Evolutionary conservation across 1,139 yeast genomes (phyloP), one percentile per base, ranked within the genome.

Genomic region (Zygoascus sp.): DNA sequence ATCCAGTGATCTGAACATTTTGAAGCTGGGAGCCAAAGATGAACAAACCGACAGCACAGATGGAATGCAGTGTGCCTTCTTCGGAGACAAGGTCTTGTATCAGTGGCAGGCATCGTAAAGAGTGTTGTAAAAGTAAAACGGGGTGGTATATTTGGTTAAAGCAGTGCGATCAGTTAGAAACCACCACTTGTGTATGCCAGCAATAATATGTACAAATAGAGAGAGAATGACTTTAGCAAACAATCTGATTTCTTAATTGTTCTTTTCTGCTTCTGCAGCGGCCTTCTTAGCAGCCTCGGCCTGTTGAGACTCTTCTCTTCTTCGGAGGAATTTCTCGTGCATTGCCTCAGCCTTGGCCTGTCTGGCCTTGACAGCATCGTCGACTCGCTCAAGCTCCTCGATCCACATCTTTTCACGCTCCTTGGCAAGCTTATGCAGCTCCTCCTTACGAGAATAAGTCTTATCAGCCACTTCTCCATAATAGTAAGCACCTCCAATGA

Each of bases 381-480:
- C 96, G 63, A 95, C 77, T 69, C 96, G 77, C 62, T 89, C 92
- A 63, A 89, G 74, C 64, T 89, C 97, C 62, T 86, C 89, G 55
- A 89, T 83, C 97, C 97, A 89, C 58, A 89, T 64, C 58, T 72
- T 74, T 62, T 89, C 96, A 70, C 97, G 80, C 60, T 79, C 69
- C 64, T 83, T 84, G 36, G 97, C 95, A 74, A 85, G 83, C 57
- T 81, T 85, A 53, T 80, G 72, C 58, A 86, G 71, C 55, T 72
- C 65, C 41, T 60, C 79, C 77, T 85, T 64, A 75, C 86, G 56
- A n/a, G 28, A 19, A 11, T 23, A 28, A 5, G 27, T 32, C 42
- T 41, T 40, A 15, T 38, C 11, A 76, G 73, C 61, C 80, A 72
- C 53, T 67, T 62, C 36, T 59, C 75, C 86, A 64, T 76, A 83